These are phyloP conservation scores for Sclerotiophoma versabilis DNA, from an alignment of 2,329 filamentous ascomycete genomes.

Conservation along the genomic window DNA sequence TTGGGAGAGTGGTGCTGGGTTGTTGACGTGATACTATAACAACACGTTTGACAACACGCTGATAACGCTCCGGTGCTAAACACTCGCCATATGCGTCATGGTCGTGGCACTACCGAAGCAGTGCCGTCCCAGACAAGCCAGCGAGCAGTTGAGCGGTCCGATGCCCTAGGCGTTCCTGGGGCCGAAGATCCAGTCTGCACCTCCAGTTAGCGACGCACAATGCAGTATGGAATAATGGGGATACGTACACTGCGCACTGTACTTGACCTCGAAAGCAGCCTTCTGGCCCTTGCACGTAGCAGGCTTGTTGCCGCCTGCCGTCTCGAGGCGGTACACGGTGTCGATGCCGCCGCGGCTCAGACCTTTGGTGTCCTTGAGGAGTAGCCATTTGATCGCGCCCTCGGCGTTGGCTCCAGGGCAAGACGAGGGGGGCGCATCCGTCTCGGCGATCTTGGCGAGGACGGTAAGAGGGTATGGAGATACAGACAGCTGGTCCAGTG, in stretches of 20 bases:
- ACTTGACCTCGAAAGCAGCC: slow-evolving; percentile 49
- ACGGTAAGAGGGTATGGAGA: slow-evolving; percentile 51
- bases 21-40: not conserved
- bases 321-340: slow-evolving; percentile 58
- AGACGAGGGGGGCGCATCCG: slow-evolving; percentile 59
- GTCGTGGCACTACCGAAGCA: not conserved
- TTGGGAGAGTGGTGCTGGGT: not conserved
- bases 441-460: slow-evolving; percentile 57
- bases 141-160: not conserved
- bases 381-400: slow-evolving; percentile 57
- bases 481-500: slow-evolving; percentile 55
- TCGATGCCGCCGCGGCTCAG: slow-evolving; percentile 50
- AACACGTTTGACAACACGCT: no score
- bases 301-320: slow-evolving; percentile 55
- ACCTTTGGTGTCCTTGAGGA: slow-evolving; percentile 51
- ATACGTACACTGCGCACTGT: slow-evolving; percentile 50
- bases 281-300: slow-evolving; percentile 48
- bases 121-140: not conserved
- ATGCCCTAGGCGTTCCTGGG: slow-evolving; percentile 4
- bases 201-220: not conserved
- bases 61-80: no score
- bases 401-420: slow-evolving; percentile 47
- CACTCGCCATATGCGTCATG: not conserved
- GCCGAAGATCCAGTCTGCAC: slow-evolving; percentile 19
- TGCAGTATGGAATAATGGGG: no score